A percentile compares a stretch with the other conserved stretches of the same genome.
These are phyloP conservation scores for Glycine tomentella DNA, from an alignment of 306 rosid species.

Conservation along the genomic window DNA sequence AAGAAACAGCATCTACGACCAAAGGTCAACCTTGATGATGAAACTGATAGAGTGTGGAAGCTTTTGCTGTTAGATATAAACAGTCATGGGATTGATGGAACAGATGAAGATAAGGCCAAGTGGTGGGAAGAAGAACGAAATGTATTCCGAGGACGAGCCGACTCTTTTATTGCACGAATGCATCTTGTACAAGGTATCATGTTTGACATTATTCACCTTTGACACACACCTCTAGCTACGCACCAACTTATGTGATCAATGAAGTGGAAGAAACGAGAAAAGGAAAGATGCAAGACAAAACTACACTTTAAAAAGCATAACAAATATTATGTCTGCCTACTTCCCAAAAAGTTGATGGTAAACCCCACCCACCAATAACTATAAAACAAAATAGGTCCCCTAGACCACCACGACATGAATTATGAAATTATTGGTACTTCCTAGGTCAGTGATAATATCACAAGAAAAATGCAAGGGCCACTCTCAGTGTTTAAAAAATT, in stretches of 20 bases:
- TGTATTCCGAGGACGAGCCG: constrained; percentile 90
- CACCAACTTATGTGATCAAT: constrained; percentile 7
- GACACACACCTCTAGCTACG: constrained; percentile 11
- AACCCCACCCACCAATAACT: neutral
- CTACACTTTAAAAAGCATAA: neutral
- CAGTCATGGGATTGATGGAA: constrained; percentile 90
- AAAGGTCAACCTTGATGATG: constrained; percentile 91
- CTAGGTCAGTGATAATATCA: constrained; percentile 6
- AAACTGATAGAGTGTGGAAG: constrained; percentile 95
- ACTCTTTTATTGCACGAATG: constrained; percentile 95
- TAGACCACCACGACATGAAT: constrained; percentile 3
- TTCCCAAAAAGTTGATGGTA: neutral
- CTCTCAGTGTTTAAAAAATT: neutral
- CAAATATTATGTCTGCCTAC: neutral
- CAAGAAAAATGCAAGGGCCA: constrained; percentile 12
- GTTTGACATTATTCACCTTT: constrained; percentile 15
- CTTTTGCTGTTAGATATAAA: constrained; percentile 88
- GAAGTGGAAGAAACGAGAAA: neutral
- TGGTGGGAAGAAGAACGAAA: constrained; percentile 99
- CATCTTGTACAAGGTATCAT: constrained; percentile 98
- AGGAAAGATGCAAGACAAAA: neutral
- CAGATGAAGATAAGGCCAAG: constrained; percentile 79
- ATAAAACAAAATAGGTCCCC: neutral
- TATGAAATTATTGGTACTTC: constrained; percentile 23
- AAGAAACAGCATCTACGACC: constrained; percentile 83